phyloP scores from a whole-genome alignment of 768 basidiomycete species.

The Boletus patriciae region DNA sequence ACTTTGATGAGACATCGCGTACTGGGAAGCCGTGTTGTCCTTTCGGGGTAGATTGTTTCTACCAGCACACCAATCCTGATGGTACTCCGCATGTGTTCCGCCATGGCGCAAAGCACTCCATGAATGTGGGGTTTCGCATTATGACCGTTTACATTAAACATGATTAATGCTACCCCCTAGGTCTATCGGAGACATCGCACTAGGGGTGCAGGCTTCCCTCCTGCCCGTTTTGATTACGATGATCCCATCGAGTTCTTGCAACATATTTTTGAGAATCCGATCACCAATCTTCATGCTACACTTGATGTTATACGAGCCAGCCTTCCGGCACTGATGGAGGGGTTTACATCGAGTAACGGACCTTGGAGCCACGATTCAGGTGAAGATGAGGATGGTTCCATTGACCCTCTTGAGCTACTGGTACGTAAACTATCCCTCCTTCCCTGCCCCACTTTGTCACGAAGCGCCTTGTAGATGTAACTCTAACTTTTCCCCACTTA shows the following conservation, averaged over 20 bases:
- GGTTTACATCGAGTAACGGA: conserved; percentile 14
- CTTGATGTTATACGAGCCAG: conserved; percentile 35
- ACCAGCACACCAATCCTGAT: conserved; percentile 66
- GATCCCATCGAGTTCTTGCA: conserved; percentile 45
- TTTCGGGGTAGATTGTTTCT: conserved; percentile 81
- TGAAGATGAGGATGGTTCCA: conserved; percentile 30
- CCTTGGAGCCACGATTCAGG: conserved; percentile 32
- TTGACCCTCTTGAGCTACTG: conserved; percentile 21
- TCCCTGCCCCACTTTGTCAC: conserved; percentile 27
- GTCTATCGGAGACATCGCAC: conserved; percentile 25
- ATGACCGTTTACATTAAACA: conserved; percentile 29
- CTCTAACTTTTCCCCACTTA: conserved; percentile 29
- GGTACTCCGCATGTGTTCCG: conserved; percentile 59
- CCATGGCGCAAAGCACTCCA: conserved; percentile 53
- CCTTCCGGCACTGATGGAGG: conserved; percentile 33
- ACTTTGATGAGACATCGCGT: conserved; percentile 56
- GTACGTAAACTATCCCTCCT: conserved; percentile 21
- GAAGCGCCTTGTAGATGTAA: conserved; percentile 30
- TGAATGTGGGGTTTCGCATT: conserved; percentile 47
- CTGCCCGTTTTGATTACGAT: conserved; percentile 32
- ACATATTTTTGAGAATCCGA: conserved; percentile 48
- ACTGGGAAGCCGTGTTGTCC: conserved; percentile 60
- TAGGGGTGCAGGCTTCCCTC: conserved; percentile 22
- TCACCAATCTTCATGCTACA: conserved; percentile 45
- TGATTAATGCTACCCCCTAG: conserved; percentile 13